Conservation (phyloP, 441 rosid species). For the Mallotus japonicus region DNA sequence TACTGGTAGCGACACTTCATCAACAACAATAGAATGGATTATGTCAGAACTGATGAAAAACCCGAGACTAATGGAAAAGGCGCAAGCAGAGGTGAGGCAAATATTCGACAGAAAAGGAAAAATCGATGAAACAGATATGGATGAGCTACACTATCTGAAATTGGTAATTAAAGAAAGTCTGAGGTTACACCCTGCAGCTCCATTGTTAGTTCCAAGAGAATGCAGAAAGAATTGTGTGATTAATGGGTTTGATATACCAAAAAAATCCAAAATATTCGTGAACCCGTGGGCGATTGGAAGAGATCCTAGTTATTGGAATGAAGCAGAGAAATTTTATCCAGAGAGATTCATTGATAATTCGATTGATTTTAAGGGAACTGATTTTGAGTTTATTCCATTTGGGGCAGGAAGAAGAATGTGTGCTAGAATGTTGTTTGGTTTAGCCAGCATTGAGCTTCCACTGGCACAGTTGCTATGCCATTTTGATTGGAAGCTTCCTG, state of each 20-base stretch:
- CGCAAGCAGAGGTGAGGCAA: neutral
- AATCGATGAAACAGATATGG: neutral
- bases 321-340: neutral
- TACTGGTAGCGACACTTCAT: slow-evolving; percentile 6
- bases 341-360: no score
- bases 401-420: no score
- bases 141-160: no score
- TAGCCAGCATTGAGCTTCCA: no score
- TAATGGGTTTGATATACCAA: neutral
- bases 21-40: neutral
- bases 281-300: slow-evolving; percentile 1
- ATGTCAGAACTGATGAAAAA: slow-evolving; percentile 1
- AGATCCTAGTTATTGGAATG: neutral
- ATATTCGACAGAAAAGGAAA: neutral
- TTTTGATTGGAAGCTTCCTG: no score
- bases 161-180: slow-evolving; percentile 2
- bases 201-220: neutral
- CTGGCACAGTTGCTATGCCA: no score
- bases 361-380: no score
- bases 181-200: slow-evolving; percentile 1
- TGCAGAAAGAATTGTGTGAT: neutral
- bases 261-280: neutral
- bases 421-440: no score
- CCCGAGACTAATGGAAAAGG: slow-evolving; percentile 7
- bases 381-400: no score